phyloP scores from a whole-genome alignment of 495 filamentous ascomycete genomes.

The Penicillium chermesinum region DNA sequence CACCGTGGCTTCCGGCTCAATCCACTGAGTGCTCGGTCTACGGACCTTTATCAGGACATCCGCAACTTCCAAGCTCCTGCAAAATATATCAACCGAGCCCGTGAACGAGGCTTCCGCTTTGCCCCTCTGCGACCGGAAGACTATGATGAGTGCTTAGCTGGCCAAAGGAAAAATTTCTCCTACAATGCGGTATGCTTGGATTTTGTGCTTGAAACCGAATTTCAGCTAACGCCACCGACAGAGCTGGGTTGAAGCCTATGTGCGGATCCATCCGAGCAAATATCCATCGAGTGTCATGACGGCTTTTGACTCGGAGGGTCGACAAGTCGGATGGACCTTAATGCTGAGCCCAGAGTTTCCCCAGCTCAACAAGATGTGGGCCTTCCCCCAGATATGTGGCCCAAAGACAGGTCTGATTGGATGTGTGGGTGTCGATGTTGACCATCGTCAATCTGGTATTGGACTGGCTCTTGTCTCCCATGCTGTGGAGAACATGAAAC shows the following conservation, averaged over 20 bases:
- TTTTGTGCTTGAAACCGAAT: not conserved
- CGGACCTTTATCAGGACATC: slow-evolving; percentile 44
- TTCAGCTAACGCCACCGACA: slow-evolving; percentile 13
- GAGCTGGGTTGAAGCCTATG: slow-evolving; percentile 46
- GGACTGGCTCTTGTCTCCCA: slow-evolving; percentile 44
- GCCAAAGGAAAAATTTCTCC: slow-evolving; percentile 41
- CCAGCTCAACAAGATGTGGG: slow-evolving; percentile 35
- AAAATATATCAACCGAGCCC: slow-evolving; percentile 33
- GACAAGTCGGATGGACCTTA: slow-evolving; percentile 47
- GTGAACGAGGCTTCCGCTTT: slow-evolving; percentile 35
- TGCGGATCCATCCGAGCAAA: slow-evolving; percentile 30
- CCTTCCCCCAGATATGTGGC: slow-evolving; percentile 41
- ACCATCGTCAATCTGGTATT: slow-evolving; percentile 36
- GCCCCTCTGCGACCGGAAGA: slow-evolving; percentile 32
- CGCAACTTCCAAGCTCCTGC: slow-evolving; percentile 30
- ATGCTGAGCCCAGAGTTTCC: slow-evolving; percentile 37
- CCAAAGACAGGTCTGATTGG: slow-evolving; percentile 46
- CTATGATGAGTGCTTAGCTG: slow-evolving; percentile 40
- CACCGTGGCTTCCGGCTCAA: slow-evolving; percentile 41
- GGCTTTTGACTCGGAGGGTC: slow-evolving; percentile 35
- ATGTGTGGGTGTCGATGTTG: slow-evolving; percentile 44
- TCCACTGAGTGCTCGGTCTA: slow-evolving; percentile 23
- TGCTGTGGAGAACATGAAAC: slow-evolving; percentile 47
- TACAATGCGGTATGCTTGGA: slow-evolving; percentile 29
- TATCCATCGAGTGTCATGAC: slow-evolving; percentile 44